Percentiles rank a stretch among this genome's conserved stretches.
These are phyloP conservation scores for Skeletonema marinoi DNA, from an alignment of 108 stramenopile species.

Conservation along the genomic window DNA sequence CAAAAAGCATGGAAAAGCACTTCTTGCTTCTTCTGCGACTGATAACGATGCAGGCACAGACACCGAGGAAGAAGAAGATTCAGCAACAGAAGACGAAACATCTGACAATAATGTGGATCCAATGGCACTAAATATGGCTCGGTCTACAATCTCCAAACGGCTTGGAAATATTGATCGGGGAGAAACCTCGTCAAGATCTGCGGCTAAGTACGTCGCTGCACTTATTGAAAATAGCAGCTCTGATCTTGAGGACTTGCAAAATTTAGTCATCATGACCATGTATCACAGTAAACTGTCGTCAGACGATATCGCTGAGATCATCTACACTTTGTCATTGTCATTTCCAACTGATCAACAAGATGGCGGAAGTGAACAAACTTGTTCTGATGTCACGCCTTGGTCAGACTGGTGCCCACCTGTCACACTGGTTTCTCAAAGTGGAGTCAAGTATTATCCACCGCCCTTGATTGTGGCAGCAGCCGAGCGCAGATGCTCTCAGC, in stretches of 20 bases:
- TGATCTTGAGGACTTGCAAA: constrained; percentile 16
- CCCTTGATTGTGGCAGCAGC: constrained; percentile 44
- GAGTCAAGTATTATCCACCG: constrained; percentile 36
- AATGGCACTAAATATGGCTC: constrained; percentile 59
- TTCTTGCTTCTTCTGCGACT: constrained; percentile 2
- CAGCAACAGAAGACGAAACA: constrained; percentile 21
- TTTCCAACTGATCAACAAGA: constrained; percentile 18
- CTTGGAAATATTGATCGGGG: constrained; percentile 43
- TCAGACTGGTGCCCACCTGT: constrained; percentile 57
- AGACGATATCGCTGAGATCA: constrained; percentile 50
- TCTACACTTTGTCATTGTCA: constrained; percentile 23
- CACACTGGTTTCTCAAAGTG: constrained; percentile 19
- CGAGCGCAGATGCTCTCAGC: constrained; percentile 37
- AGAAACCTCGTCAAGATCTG: constrained; percentile 37
- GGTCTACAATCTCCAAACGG: constrained; percentile 42
- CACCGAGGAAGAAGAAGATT: constrained; percentile 23
- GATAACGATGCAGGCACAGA: constrained; percentile 12
- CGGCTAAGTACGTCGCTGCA: constrained; percentile 26
- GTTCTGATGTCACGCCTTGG: constrained; percentile 43
- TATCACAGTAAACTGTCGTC: constrained; percentile 59
- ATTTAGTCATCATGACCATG: constrained; percentile 50
- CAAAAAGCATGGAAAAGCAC: constrained; percentile 13
- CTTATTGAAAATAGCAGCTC: background rate
- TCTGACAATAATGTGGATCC: constrained; percentile 52
- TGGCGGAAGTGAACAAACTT: constrained; percentile 5